Percentiles rank a stretch among this genome's conserved stretches.
Conservation (phyloP, 352 stramenopile genomes). For the Phytophthora ramorum region DNA sequence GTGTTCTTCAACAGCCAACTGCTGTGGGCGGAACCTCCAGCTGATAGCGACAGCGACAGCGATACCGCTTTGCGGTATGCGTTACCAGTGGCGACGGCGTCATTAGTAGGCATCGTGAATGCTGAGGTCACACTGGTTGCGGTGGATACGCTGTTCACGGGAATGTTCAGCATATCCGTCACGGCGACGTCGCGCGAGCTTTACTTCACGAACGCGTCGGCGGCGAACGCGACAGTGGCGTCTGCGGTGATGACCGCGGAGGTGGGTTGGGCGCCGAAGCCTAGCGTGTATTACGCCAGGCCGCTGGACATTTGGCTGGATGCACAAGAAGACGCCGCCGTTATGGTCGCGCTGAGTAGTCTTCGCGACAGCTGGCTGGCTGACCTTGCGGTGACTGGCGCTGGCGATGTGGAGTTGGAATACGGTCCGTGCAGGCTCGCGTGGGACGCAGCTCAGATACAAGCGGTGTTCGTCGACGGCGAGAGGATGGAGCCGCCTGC, state of each 20-base stretch:
- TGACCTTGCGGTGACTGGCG: neutral
- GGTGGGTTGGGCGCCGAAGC: slow-evolving; percentile 19
- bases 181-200: no score
- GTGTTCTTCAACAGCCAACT: slow-evolving; percentile 27
- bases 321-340: slow-evolving; percentile 8
- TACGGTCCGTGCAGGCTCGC: slow-evolving; percentile 13
- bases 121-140: slow-evolving; percentile 22
- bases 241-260: slow-evolving; percentile 5
- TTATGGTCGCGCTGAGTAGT: slow-evolving; percentile 6
- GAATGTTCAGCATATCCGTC: no score
- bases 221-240: slow-evolving; percentile 9
- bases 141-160: slow-evolving; percentile 3
- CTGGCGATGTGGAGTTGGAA: neutral
- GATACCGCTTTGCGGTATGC: neutral
- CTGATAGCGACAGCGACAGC: neutral
- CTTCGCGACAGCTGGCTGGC: slow-evolving; percentile 9
- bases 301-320: slow-evolving; percentile 27
- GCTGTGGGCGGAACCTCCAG: neutral
- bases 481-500: neutral
- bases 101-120: slow-evolving; percentile 10
- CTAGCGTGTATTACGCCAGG: slow-evolving; percentile 11
- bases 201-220: neutral
- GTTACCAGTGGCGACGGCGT: slow-evolving; percentile 8
- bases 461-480: slow-evolving; percentile 26
- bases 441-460: slow-evolving; percentile 2